Conservation (phyloP, 441 rosid genomes). For the Manihot esculenta region DNA sequence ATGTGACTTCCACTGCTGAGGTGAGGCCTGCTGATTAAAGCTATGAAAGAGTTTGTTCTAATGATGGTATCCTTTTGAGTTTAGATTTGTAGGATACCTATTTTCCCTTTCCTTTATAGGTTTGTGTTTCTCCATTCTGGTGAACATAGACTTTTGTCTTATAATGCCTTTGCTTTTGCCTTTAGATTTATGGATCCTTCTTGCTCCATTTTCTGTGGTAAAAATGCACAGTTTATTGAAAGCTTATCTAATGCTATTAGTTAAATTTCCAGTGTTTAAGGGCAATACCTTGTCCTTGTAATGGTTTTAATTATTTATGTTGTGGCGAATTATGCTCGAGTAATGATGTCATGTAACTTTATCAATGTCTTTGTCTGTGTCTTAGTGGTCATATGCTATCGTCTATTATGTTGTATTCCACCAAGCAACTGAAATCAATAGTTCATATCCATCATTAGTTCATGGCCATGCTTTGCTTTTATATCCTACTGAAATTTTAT, state of each 20-base stretch:
- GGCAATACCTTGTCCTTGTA: not conserved
- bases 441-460: not conserved
- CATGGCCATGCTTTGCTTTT: not conserved
- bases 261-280: not conserved
- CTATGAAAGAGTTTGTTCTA: slow-evolving; percentile 2
- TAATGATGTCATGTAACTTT: not conserved
- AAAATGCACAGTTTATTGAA: not conserved
- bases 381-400: not conserved
- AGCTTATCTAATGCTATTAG: not conserved
- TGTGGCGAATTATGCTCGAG: not conserved
- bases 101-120: not conserved
- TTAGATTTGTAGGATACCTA: not conserved
- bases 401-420: not conserved
- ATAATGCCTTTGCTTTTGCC: not conserved
- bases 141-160: not conserved
- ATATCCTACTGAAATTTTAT: not conserved
- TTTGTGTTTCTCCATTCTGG: not conserved
- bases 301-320: not conserved
- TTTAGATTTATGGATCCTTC: not conserved
- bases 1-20: slow-evolving; percentile 70
- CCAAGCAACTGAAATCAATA: not conserved
- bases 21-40: slow-evolving; percentile 36
- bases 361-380: not conserved
- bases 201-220: not conserved
- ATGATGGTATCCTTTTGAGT: not conserved